phyloP scores from a whole-genome alignment of 345 rosid species.

The Capsella bursapastoris region DNA sequence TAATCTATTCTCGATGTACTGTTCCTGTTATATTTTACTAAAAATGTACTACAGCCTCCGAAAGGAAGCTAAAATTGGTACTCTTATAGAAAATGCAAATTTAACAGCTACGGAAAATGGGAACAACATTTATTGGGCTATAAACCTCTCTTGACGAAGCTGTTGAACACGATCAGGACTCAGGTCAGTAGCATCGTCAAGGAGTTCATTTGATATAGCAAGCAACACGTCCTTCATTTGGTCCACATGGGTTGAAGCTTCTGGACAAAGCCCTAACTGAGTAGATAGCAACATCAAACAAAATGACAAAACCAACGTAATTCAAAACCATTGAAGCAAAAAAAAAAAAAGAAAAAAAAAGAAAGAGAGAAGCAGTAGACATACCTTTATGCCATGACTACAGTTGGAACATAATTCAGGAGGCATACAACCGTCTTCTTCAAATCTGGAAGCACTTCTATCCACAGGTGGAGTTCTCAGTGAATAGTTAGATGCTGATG shows the following conservation, averaged over 20 bases:
- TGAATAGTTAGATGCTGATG: slow-evolving; percentile 62
- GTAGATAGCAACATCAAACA: slow-evolving; percentile 43
- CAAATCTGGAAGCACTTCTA: slow-evolving; percentile 47
- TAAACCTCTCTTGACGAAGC: slow-evolving; percentile 91
- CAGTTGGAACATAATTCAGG: slow-evolving; percentile 72
- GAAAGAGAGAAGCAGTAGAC: slow-evolving; percentile 21
- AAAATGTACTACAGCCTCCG: slow-evolving; percentile 11
- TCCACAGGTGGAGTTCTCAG: slow-evolving; percentile 58
- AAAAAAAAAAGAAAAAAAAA: not conserved
- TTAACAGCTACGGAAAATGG: slow-evolving; percentile 20
- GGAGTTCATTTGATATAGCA: slow-evolving; percentile 89
- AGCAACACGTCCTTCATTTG: slow-evolving; percentile 87
- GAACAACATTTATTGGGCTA: slow-evolving; percentile 5
- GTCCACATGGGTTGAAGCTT: slow-evolving; percentile 72
- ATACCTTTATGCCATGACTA: slow-evolving; percentile 79
- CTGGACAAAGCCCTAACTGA: slow-evolving; percentile 90
- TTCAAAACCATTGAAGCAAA: slow-evolving; percentile 21
- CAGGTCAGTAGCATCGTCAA: slow-evolving; percentile 71
- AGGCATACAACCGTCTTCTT: slow-evolving; percentile 59
- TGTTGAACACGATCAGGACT: slow-evolving; percentile 65
- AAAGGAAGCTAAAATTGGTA: slow-evolving; percentile 11
- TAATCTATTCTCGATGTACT: slow-evolving; percentile 18
- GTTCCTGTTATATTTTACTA: slow-evolving; percentile 13
- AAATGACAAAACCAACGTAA: slow-evolving; percentile 34
- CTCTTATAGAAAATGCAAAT: not conserved